These are phyloP conservation scores for Sclerotinia nivalis DNA, from an alignment of 2,329 filamentous ascomycete genomes.

Conservation along the genomic window DNA sequence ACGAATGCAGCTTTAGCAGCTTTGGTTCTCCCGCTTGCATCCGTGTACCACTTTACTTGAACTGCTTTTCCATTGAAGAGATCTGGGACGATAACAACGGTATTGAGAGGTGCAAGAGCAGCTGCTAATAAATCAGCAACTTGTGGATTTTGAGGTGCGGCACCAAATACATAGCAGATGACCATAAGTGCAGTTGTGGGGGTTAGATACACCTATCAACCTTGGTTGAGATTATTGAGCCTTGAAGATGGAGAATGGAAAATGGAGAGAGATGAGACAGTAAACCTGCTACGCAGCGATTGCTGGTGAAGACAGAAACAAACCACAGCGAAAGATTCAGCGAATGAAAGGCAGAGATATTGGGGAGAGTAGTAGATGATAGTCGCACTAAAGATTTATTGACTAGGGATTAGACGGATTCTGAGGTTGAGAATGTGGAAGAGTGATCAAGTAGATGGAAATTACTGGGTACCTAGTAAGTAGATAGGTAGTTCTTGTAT, in stretches of 20 bases:
- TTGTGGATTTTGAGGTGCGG: constrained; percentile 68
- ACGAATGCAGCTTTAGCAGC: constrained; percentile 22
- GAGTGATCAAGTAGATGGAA: background rate
- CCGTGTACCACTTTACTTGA: constrained; percentile 51
- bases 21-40: constrained; percentile 53
- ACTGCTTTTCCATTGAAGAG: constrained; percentile 68
- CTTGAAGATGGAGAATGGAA: background rate
- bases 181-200: constrained; percentile 58
- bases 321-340: background rate
- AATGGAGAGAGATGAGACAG: background rate
- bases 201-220: constrained; percentile 47
- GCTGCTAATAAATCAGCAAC: constrained; percentile 65
- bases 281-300: background rate
- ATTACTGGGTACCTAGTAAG: too few species aligned
- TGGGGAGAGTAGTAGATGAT: background rate
- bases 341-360: background rate
- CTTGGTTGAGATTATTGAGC: constrained; percentile 35
- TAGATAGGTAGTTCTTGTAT: too few species aligned
- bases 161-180: constrained; percentile 65
- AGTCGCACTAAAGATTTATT: background rate
- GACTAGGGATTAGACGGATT: too few species aligned
- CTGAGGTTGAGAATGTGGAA: background rate
- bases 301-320: background rate
- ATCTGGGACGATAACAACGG: constrained; percentile 79
- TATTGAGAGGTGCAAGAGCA: constrained; percentile 49